A percentile compares a stretch with the other conserved stretches of the same genome.
Conservation (phyloP, 2,329 filamentous ascomycete species). For the Trichoderma endophyticum region DNA sequence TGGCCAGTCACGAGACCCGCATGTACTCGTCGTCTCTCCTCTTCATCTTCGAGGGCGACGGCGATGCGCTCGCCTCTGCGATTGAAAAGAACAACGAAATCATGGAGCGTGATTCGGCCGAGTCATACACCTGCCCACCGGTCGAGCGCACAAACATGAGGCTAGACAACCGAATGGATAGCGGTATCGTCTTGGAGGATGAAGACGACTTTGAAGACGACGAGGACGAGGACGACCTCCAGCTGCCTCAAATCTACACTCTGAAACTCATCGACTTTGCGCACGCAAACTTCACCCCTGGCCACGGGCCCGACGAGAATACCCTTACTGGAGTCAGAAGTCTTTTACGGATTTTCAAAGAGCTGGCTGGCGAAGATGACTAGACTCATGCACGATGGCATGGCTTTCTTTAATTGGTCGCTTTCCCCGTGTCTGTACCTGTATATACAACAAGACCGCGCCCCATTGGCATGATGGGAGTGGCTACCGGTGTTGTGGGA, state of each 20-base stretch:
- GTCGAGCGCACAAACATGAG: slow-evolving; percentile 38
- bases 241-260: slow-evolving; percentile 64
- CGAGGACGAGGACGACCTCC: slow-evolving; percentile 44
- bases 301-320: slow-evolving; percentile 84
- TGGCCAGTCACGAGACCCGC: slow-evolving; percentile 56
- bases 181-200: slow-evolving; percentile 51
- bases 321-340: slow-evolving; percentile 69
- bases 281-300: slow-evolving; percentile 80
- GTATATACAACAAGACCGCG: background rate
- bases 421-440: background rate
- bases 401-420: slow-evolving; percentile 1
- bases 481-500: slow-evolving; percentile 1
- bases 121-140: slow-evolving; percentile 18
- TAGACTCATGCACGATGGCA: slow-evolving; percentile 13
- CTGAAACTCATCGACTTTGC: slow-evolving; percentile 97
- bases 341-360: slow-evolving; percentile 66
- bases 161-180: slow-evolving; percentile 55
- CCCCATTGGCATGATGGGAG: background rate
- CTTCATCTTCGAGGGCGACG: slow-evolving; percentile 64
- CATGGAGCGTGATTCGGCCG: slow-evolving; percentile 46
- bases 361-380: slow-evolving; percentile 46
- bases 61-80: slow-evolving; percentile 48
- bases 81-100: slow-evolving; percentile 53
- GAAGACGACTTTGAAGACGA: slow-evolving; percentile 40
- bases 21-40: slow-evolving; percentile 64